Conservation (phyloP, 225 moss, liverwort and hornwort genomes). For the Marchantia paleacea region DNA sequence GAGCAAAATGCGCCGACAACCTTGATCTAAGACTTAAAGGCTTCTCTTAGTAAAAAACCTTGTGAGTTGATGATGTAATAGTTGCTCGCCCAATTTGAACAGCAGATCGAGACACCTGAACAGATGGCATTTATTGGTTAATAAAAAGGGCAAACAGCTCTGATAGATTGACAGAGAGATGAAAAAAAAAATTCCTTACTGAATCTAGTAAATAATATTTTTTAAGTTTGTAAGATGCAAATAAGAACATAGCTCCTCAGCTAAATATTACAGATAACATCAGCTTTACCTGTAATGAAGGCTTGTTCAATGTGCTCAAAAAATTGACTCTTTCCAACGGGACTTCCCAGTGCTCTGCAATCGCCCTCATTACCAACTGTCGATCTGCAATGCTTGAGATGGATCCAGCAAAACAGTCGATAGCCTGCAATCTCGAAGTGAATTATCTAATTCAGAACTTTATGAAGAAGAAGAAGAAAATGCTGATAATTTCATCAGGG, state of each 20-base stretch:
- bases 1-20: no score
- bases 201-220: no score
- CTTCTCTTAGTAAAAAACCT: slow-evolving; percentile 22
- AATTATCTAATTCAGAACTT: not conserved
- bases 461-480: no score
- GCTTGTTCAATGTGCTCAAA: slow-evolving; percentile 65
- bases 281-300: slow-evolving; percentile 43
- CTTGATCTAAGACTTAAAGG: not conserved
- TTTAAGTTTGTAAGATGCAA: no score
- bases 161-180: no score
- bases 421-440: slow-evolving; percentile 39
- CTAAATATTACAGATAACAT: not conserved
- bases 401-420: slow-evolving; percentile 85
- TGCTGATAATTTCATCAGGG: no score
- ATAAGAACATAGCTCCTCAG: not conserved
- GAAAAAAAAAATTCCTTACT: no score
- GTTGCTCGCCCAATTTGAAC: slow-evolving; percentile 73
- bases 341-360: slow-evolving; percentile 77
- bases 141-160: not conserved
- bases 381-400: slow-evolving; percentile 65
- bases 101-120: slow-evolving; percentile 54
- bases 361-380: slow-evolving; percentile 58
- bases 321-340: slow-evolving; percentile 58
- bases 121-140: not conserved
- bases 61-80: slow-evolving; percentile 21